phyloP scores from a whole-genome alignment of 2,329 filamentous ascomycete species.

The Alternaria viburni region DNA sequence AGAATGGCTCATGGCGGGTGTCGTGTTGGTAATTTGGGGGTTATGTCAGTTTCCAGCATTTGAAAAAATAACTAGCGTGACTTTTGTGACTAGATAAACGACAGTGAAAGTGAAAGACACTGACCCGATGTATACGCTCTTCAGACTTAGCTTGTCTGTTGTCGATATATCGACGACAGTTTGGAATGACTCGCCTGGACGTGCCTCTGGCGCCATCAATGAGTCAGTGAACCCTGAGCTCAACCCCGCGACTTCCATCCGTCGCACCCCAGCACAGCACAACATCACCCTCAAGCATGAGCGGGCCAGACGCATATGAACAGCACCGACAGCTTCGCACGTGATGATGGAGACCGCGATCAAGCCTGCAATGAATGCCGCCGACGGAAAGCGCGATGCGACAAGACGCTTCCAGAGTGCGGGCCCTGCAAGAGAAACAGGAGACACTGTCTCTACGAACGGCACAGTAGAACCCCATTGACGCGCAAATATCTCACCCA shows the following conservation, averaged over 20 bases:
- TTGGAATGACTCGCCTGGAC: not conserved
- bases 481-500: constrained; percentile 48
- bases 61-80: not conserved
- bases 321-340: constrained; percentile 3
- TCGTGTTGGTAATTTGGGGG: not conserved
- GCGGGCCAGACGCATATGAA: constrained; percentile 9
- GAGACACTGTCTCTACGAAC: constrained; percentile 58
- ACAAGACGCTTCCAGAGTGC: constrained; percentile 14
- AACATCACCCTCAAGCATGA: constrained; percentile 1
- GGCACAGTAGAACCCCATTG: constrained; percentile 56
- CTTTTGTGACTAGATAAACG: not conserved
- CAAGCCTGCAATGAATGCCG: constrained; percentile 17
- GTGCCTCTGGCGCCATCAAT: not conserved
- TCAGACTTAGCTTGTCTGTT: not conserved
- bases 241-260: not conserved
- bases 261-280: not conserved
- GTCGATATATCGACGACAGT: not conserved
- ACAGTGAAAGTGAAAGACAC: not conserved
- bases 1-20: not conserved
- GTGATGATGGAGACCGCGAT: not conserved
- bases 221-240: not conserved
- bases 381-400: constrained; percentile 19
- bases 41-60: not conserved
- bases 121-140: not conserved
- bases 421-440: constrained; percentile 48